Base-by-base conservation (phyloP, 352 stramenopile genomes). In the Phytophthora syringae region DNA sequence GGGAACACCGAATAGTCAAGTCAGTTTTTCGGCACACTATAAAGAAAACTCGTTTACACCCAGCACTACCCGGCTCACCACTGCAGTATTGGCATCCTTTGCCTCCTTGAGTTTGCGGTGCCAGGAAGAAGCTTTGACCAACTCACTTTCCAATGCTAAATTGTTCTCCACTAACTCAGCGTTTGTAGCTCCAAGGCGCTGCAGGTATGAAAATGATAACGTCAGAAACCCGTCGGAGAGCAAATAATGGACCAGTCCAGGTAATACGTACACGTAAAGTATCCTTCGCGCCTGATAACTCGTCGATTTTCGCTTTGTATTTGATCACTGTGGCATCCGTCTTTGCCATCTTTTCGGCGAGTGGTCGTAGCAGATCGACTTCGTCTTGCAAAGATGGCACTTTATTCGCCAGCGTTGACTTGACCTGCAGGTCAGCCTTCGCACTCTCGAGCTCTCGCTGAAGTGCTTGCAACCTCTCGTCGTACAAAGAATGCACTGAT, bases 221-320 rank as follows among this genome's bases (percentile, higher is more conserved):
- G 20, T 59, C 34, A 59, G 37, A n/a, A 11, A 60, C 11, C 25
- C 21, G 21, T 18, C 28, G 7, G n/a, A 20, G 32, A 21, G 7
- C 45, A 55, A 2, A 24, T 21, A 21, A 16, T 36, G 16, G 11
- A 30, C 16, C 11, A 58, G 16, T 16, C 6, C 22, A 67, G 34
- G 24, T 1, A 10, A 28, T 16, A 49, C 56, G 12, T 57, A 90
- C 85, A 64, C 69, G 76, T 28, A 92, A 53, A 30, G 64, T 80
- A 21, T 90, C 80, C 32, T 89, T 89, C 2, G 76, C 67, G 10
- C 64, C 70, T 12, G 69, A 57, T 6, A 94, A 50, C 11, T 86
- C 75, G 32, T 94, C 86, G 21, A 94, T 76, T 37, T 91, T 92
- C 1, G 57, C 64, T 56, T 89, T 88, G 67, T 92, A 94, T 58